Conservation (phyloP, 2,329 filamentous ascomycete genomes). For the Dothideomycetes sp. region DNA sequence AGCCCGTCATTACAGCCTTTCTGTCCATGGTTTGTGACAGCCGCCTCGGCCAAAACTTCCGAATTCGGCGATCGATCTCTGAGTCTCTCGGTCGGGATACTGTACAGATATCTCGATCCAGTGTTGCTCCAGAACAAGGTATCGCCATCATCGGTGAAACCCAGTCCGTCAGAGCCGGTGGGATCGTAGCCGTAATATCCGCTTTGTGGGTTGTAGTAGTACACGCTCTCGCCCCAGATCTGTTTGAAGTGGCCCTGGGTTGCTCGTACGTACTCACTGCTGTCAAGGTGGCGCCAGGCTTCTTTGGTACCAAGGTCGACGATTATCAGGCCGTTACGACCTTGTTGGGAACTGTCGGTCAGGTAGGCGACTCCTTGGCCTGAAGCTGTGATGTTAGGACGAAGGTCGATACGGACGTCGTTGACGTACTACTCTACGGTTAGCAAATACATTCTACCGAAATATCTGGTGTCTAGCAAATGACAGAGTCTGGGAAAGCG, state of each 20-base stretch:
- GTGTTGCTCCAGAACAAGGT: slow-evolving; percentile 37
- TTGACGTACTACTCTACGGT: slow-evolving; percentile 33
- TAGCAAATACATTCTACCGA: neutral
- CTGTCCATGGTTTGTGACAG: slow-evolving; percentile 34
- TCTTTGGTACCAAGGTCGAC: slow-evolving; percentile 39
- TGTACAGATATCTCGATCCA: slow-evolving; percentile 34
- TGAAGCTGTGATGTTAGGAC: slow-evolving; percentile 27
- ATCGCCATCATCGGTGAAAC: slow-evolving; percentile 35
- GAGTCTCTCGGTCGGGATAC: slow-evolving; percentile 33
- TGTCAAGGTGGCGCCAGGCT: slow-evolving; percentile 36
- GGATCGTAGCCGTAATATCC: slow-evolving; percentile 28
- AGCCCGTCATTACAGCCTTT: slow-evolving; percentile 42
- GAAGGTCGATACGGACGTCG: slow-evolving; percentile 42
- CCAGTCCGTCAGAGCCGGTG: slow-evolving; percentile 40
- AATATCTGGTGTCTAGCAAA: too few species aligned
- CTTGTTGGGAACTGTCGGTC: slow-evolving; percentile 38
- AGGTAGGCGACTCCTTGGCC: slow-evolving; percentile 41
- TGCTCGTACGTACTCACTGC: slow-evolving; percentile 28
- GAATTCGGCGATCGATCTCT: slow-evolving; percentile 25
- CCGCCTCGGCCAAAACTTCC: slow-evolving; percentile 34
- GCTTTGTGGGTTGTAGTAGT: slow-evolving; percentile 28
- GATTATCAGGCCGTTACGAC: slow-evolving; percentile 38
- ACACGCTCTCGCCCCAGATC: slow-evolving; percentile 39
- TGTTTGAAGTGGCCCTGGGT: slow-evolving; percentile 36
- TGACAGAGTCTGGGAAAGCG: slow-evolving; percentile 31